Evolutionary conservation across 2,329 filamentous ascomycete genomes (phyloP).

Genomic region (Lasiodiplodia hormozganensis): DNA sequence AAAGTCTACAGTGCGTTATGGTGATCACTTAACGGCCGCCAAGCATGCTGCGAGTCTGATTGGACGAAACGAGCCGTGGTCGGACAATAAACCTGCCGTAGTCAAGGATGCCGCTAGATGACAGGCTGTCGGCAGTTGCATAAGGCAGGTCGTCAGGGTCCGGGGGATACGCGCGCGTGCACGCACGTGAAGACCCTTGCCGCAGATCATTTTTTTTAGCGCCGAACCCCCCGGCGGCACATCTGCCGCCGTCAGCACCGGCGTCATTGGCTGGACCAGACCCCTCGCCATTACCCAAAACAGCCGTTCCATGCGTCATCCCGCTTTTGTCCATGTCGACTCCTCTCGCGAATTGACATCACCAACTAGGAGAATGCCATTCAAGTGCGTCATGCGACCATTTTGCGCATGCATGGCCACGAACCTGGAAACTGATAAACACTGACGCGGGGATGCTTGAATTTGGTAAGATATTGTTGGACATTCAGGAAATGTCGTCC

Average conservation of each 20-base stretch:
- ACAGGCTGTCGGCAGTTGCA: no score
- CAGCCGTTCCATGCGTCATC: conserved; percentile 4
- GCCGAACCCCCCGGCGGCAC: neutral
- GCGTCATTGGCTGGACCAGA: conserved; percentile 1
- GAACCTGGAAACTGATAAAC: neutral
- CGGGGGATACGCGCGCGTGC: no score
- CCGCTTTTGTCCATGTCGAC: neutral
- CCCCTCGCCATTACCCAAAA: neutral
- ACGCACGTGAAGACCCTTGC: neutral
- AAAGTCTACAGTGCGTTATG: no score
- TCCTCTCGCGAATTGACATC: neutral
- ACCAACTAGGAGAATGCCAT: neutral
- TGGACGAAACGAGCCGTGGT: no score
- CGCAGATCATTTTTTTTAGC: conserved; percentile 5
- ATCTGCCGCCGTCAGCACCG: neutral
- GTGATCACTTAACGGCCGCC: no score
- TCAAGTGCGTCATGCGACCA: neutral
- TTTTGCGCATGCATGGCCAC: neutral
- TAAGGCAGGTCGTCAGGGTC: no score
- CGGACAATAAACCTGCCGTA: no score
- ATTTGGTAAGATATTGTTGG: neutral
- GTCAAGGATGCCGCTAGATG: no score
- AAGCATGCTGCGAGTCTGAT: no score
- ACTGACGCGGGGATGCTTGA: neutral
- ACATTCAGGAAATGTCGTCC: neutral